Base-by-base conservation (phyloP, 208 protist genomes). In the Wallacemonas sp. region DNA sequence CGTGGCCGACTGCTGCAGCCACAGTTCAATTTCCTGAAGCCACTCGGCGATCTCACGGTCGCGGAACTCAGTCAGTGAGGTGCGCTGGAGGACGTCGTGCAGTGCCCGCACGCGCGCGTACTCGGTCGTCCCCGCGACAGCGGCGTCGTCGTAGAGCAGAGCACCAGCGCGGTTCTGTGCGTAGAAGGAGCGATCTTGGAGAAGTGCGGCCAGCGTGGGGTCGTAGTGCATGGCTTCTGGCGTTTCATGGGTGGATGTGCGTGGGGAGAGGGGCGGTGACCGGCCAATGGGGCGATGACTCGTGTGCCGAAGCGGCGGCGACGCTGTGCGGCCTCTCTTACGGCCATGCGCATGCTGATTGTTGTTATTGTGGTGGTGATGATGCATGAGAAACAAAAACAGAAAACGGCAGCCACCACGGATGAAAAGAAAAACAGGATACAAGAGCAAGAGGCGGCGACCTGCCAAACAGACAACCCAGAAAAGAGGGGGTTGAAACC, bases 1-100 rank as follows among this genome's bases (percentile, higher is more conserved):
- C 36, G 36, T 26, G 21, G 8, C 19, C 16, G 65, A 47, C 44
- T 68, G 60, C 17, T 63, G 71, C 30, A 93, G 36, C 83, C 83
- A 93, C 33, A 46, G 44, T 19, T 81, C 73, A 12, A 76, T 61
- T 30, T 84, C 83, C 0, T 64, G 61, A 1, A 93, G 79, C 75
- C 81, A 93, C 61, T 85, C 81, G 11, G 84, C 71, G 46, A 93
- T 81, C 44, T 89, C 83, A 17, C 80, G 65, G 36, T 93, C 87
- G n/a, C 83, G 85, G 48, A 90, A 76, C 76, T 93, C 83, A 0
- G 81, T 79, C 11, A 93, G 65, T 1, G 80, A 88, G 17, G 87
- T 93, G 17, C 77, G 83, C 12, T 81, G 78, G 33, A 93, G 66
- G 5, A 93, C 54, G n/a, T 89, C 82, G 21, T 87, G 79, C 36